Evolutionary conservation across 2,329 filamentous ascomycete genomes (phyloP).

Genomic region (Pseudocercospora ulei): DNA sequence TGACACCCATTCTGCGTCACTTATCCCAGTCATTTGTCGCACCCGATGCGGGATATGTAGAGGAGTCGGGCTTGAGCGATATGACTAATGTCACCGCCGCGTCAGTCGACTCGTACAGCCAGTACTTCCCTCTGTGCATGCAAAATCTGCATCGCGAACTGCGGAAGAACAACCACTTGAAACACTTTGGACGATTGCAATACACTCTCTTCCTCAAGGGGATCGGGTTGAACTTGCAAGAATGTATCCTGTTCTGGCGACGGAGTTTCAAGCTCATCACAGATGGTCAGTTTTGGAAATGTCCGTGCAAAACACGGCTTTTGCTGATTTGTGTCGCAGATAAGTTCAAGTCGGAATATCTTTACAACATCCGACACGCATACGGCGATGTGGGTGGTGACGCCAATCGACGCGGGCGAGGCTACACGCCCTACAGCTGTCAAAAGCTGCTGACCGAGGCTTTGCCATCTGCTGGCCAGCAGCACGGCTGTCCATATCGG

Average conservation of each 20-base stretch:
- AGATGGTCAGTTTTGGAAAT: slow-evolving; percentile 51
- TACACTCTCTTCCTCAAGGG: slow-evolving; percentile 96
- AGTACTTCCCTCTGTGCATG: slow-evolving; percentile 91
- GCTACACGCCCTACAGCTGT: slow-evolving; percentile 85
- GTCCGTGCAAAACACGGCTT: not conserved
- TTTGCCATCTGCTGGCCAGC: slow-evolving; percentile 71
- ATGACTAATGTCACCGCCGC: slow-evolving; percentile 67
- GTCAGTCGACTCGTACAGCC: slow-evolving; percentile 67
- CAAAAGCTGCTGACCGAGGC: slow-evolving; percentile 91
- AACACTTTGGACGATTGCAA: slow-evolving; percentile 85
- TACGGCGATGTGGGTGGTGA: slow-evolving; percentile 96
- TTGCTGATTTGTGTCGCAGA: slow-evolving; percentile 41
- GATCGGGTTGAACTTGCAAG: slow-evolving; percentile 82
- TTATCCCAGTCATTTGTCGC: slow-evolving; percentile 94
- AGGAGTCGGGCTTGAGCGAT: slow-evolving; percentile 48
- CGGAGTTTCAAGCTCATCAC: slow-evolving; percentile 73
- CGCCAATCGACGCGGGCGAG: slow-evolving; percentile 70
- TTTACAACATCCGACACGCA: slow-evolving; percentile 88
- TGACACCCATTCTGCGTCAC: slow-evolving; percentile 64
- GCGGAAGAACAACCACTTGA: slow-evolving; percentile 79
- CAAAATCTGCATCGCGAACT: slow-evolving; percentile 76
- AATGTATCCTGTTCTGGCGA: slow-evolving; percentile 87
- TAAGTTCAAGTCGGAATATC: slow-evolving; percentile 93
- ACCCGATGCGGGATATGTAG: slow-evolving; percentile 71
- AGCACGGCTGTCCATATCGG: slow-evolving; percentile 89